phyloP scores from a whole-genome alignment of 2,329 filamentous ascomycete genomes.

The Emergomyces orientalis region DNA sequence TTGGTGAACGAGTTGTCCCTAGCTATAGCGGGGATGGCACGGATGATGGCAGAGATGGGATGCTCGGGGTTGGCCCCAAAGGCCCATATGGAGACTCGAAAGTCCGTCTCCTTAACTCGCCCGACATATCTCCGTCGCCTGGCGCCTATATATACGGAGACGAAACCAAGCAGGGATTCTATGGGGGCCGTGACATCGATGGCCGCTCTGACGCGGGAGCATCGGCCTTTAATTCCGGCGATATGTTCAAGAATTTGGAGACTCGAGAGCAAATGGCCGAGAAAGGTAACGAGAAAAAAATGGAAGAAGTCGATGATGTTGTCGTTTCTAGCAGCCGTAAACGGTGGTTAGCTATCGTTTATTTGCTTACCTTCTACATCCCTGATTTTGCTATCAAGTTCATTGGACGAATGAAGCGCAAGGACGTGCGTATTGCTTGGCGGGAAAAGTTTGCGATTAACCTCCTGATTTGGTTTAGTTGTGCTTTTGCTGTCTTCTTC shows the following conservation, averaged over 20 bases:
- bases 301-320: slow-evolving; percentile 83
- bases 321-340: slow-evolving; percentile 70
- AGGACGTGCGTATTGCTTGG: slow-evolving; percentile 89
- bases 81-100: slow-evolving; percentile 42
- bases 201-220: slow-evolving; percentile 81
- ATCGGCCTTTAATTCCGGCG: slow-evolving; percentile 82
- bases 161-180: slow-evolving; percentile 73
- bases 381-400: slow-evolving; percentile 73
- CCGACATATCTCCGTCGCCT: slow-evolving; percentile 42
- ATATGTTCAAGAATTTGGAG: slow-evolving; percentile 97
- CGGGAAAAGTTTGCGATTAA: slow-evolving; percentile 97
- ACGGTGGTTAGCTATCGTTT: slow-evolving; percentile 82
- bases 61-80: slow-evolving; percentile 43
- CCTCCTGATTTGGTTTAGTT: slow-evolving; percentile 87
- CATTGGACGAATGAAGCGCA: slow-evolving; percentile 77
- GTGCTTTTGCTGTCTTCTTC: slow-evolving; percentile 71
- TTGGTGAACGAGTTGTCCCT: slow-evolving; percentile 53
- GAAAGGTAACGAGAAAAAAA: slow-evolving; percentile 80
- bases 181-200: slow-evolving; percentile 69
- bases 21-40: slow-evolving; percentile 51
- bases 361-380: slow-evolving; percentile 72
- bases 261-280: slow-evolving; percentile 91
- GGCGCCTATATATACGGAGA: slow-evolving; percentile 56
- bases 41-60: slow-evolving; percentile 50
- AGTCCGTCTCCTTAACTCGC: slow-evolving; percentile 44